Conservation (phyloP, 805 yeast species). For the Myxozyma sirexii region DNA sequence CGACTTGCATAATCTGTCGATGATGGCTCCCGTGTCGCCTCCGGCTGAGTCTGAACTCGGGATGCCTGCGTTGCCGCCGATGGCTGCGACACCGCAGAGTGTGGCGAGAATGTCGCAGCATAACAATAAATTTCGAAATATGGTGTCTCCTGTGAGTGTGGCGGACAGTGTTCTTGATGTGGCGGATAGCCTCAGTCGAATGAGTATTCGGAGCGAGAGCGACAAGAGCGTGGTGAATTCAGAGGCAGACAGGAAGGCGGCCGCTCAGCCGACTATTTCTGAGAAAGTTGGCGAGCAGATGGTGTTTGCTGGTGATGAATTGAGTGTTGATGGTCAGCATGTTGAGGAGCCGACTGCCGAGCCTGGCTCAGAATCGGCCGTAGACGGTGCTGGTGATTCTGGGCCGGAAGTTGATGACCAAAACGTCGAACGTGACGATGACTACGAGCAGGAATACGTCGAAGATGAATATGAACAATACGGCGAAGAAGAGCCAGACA, state of each 20-base stretch:
- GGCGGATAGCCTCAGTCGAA: constrained; percentile 14
- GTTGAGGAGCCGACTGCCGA: no score
- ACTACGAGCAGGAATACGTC: not conserved
- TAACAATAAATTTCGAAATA: not conserved
- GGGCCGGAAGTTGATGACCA: no score
- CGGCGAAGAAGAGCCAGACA: not conserved
- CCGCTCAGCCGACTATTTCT: not conserved
- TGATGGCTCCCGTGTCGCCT: constrained; percentile 3
- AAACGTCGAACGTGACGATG: no score
- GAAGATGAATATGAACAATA: not conserved
- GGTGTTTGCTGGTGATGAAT: no score
- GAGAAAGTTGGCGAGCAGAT: no score
- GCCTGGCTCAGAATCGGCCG: no score
- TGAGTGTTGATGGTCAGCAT: no score
- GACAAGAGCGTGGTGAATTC: not conserved
- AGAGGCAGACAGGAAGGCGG: not conserved
- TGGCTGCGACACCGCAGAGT: constrained; percentile 6
- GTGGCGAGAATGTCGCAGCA: constrained; percentile 2
- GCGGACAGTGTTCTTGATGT: constrained; percentile 14
- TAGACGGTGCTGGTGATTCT: no score
- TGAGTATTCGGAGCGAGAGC: constrained; percentile 9
- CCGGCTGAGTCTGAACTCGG: not conserved
- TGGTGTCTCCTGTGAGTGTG: constrained; percentile 10
- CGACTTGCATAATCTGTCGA: not conserved
- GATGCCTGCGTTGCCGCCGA: constrained; percentile 1